Evolutionary conservation across 352 stramenopile genomes (phyloP), one percentile per base, ranked within the genome.

Genomic region (Globisporangium cystogenes): DNA sequence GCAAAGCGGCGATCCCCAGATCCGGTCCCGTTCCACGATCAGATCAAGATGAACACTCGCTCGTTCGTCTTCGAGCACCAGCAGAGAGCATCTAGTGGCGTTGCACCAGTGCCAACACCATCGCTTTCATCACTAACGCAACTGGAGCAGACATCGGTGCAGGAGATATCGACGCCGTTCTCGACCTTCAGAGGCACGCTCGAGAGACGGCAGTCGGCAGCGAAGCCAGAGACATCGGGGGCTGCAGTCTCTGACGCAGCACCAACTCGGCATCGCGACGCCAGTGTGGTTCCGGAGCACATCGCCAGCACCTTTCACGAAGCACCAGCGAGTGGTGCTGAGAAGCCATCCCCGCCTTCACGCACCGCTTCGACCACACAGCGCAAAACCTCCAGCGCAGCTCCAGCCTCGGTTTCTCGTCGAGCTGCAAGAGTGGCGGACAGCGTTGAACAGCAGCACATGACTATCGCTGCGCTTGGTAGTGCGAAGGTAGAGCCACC

Each of bases 41-140:
- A 62, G 48, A 48, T 77, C 16, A 16, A 59, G 41, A 54, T 26
- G 37, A 70, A 77, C 11, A 52, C 60, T 3, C 55, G 42, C 14
- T 55, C 69, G n/a, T 76, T 74, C 52, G 55, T 70, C 7, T 72
- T 76, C 36, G 18, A 54, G 3, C 39, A 44, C n/a, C n/a, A 26
- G 6, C 7, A 3, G n/a, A 44, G 39, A 24, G 3, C 21, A 6
- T 5, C 26, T 39, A 10, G 33, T 18, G 33, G 33, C 5, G 18
- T 39, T 18, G 33, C 12, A 6, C 33, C 16, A 39, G 12, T 2
- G 6, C 12, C 12, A 4, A 12, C 26, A 26, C 5, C 4, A 11
- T 31, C 18, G 27, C 7, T 35, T 50, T 23, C 24, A 7, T 18
- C 18, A 10, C 42, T 42, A n/a, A 15, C 23, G 18, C 4, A 24